Evolutionary conservation across 1,284 basidiomycete genomes (phyloP).

Genomic region (Pholiota adiposa): DNA sequence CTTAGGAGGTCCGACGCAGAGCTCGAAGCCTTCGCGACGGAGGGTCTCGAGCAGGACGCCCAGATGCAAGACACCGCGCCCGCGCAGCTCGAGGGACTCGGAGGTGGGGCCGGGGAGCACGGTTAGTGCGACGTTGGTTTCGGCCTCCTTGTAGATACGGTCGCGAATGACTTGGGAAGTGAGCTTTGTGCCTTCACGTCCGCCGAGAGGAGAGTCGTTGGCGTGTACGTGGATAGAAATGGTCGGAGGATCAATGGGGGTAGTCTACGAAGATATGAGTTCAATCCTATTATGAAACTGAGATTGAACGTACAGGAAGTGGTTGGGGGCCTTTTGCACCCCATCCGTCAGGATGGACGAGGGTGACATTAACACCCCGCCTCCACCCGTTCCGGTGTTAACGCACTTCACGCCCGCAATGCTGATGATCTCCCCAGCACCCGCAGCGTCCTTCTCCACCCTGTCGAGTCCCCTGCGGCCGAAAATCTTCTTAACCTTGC

Average conservation of each 20-base stretch:
- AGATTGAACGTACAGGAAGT: constrained; percentile 35
- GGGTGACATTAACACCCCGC: constrained; percentile 48
- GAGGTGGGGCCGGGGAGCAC: constrained; percentile 51
- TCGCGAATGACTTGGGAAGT: constrained; percentile 51
- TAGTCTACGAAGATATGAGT: constrained; percentile 33
- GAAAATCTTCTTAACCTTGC: constrained; percentile 50
- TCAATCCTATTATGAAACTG: no score
- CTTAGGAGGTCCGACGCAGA: constrained; percentile 49
- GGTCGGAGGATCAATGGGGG: constrained; percentile 52
- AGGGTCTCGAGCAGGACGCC: constrained; percentile 51
- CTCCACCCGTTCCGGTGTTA: constrained; percentile 18
- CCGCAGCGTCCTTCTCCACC: constrained; percentile 43
- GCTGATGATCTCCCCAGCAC: constrained; percentile 50
- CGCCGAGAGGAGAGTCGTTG: constrained; percentile 49
- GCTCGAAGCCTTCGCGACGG: constrained; percentile 49
- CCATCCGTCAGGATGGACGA: constrained; percentile 47
- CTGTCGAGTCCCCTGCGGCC: constrained; percentile 43
- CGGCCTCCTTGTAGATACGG: constrained; percentile 49
- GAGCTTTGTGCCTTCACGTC: constrained; percentile 47
- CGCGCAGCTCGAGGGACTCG: constrained; percentile 50
- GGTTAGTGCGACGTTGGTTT: constrained; percentile 50
- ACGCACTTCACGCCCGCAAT: constrained; percentile 45
- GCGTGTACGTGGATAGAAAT: constrained; percentile 51
- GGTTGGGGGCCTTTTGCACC: constrained; percentile 41
- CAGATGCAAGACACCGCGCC: constrained; percentile 51